Evolutionary conservation across 257 asterid species (phyloP).

Genomic region (Plantago major): DNA sequence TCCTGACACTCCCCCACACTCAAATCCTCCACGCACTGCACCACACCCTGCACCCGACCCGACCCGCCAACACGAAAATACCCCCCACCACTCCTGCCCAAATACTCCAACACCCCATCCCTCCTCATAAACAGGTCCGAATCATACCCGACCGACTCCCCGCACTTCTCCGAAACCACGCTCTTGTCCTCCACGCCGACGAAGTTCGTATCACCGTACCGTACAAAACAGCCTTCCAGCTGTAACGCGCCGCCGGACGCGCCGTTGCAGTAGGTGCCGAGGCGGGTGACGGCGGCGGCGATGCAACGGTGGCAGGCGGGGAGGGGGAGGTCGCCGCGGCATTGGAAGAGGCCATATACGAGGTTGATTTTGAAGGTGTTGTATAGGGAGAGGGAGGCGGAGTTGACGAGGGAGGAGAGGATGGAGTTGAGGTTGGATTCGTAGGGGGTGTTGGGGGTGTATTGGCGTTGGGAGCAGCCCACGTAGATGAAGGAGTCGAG

Average conservation of each 20-base stretch:
- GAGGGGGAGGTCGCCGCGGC: slow-evolving; percentile 68
- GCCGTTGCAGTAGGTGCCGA: slow-evolving; percentile 48
- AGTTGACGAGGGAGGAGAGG: slow-evolving; percentile 25
- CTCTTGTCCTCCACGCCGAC: slow-evolving; percentile 64
- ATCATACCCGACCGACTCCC: slow-evolving; percentile 40
- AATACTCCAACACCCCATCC: slow-evolving; percentile 49
- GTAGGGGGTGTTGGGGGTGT: slow-evolving; percentile 44
- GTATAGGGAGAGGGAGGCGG: slow-evolving; percentile 53
- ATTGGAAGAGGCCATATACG: slow-evolving; percentile 72
- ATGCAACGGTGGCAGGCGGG: slow-evolving; percentile 57
- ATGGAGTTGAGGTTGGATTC: slow-evolving; percentile 59
- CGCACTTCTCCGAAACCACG: slow-evolving; percentile 51
- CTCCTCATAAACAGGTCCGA: slow-evolving; percentile 37
- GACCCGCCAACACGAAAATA: slow-evolving; percentile 69
- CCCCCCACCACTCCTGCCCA: slow-evolving; percentile 50
- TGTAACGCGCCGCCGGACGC: slow-evolving; percentile 79
- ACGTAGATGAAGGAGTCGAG: too few relatives aligned
- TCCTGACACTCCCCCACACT: slow-evolving; percentile 65
- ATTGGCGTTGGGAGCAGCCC: too few relatives aligned
- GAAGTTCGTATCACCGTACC: slow-evolving; percentile 61
- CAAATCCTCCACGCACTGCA: slow-evolving; percentile 85
- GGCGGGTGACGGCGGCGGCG: slow-evolving; percentile 43
- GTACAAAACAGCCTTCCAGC: slow-evolving; percentile 68
- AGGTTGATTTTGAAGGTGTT: slow-evolving; percentile 24
- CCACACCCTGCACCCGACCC: slow-evolving; percentile 66